Evolutionary conservation across 2,329 filamentous ascomycete genomes (phyloP), one percentile per base, ranked within the genome.

Genomic region (Fusarium circinatum): DNA sequence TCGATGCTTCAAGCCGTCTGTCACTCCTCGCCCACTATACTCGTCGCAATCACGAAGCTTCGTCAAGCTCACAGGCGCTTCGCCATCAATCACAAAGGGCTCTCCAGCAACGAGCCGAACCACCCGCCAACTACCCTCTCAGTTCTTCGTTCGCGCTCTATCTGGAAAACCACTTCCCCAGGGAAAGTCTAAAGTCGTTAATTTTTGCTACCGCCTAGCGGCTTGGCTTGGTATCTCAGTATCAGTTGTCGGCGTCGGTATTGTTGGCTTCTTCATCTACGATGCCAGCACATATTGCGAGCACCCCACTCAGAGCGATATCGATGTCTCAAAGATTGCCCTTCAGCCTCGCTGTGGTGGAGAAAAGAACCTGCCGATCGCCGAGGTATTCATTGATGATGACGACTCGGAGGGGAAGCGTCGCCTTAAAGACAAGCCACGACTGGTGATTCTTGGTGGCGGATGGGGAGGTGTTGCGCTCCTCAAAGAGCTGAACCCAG

Each of bases 401-500:
- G 91, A 97, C 76, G 96, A 98, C 74, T 90, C 85, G 59, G 89
- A 92, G 20, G 88, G 89, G 64, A 95, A 91, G 83, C 87, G 86
- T 71, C 87, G 85, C 56, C 90, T 92, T 81, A 96, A 94, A 83
- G 89, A 95, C 79, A 99, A 99, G 85, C 96, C 96, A 9, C 94
- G 93, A 79, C 85, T 99, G 78, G 96, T 99, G 45, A 93, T 99
- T 66, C 84, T 99, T 39, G 96, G 96, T 26, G 95, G 95, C 22
- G 96, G 96, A 49, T 99, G 96, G 96, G 96, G 95, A 61, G 94
- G 94, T 78, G 93, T 99, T 69, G 94, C 96, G 9, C 85, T 99
- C 67, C 85, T 99, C 76, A 99, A 99, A 85, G 92, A 94, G 71
- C 84, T 99, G 71, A 93, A 96, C 71, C 92, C 95, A 0, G 94